Evolutionary conservation across 768 basidiomycete genomes (phyloP), one percentile per base, ranked within the genome.

Genomic region (Leccinum rimulosum): DNA sequence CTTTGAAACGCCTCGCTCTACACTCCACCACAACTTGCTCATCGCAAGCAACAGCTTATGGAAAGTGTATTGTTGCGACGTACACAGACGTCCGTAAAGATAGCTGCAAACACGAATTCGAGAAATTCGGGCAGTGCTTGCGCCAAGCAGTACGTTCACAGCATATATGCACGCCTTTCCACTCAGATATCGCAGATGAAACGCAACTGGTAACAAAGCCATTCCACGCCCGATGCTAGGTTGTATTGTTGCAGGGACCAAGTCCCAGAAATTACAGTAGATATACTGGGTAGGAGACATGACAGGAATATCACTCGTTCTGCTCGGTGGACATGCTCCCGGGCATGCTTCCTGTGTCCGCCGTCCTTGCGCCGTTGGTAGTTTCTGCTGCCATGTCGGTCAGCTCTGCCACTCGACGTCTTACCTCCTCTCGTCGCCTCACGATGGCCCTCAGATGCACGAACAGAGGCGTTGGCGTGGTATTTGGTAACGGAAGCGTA

Each of bases 41-140:
- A 9, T 61, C 78, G 7, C 83, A 94, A 68, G 94, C 95, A 28
- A 73, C 84, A 4, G 78, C 75, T 6, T 99, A 99, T 70, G 96
- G 93, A 25, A 88, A 88, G 77, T 99, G 96, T 74, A 86, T 98
- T 50, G 77, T 89, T 30, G 82, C 84, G 2, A 83, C 83, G 4
- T 96, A 97, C 73, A 84, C 84, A 30, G 96, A 98, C 61, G 88
- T 93, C 6, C 83, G 78, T 60, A 89, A 89, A 71, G 91, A 92
- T 65, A 83, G 85, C 65, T 99, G 96, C 76, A 84, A 84, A 53
- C 81, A 82, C 2, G 93, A 98, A 73, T 98, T 97, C 61, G 78
- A 78, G 12, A 84, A 83, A 62, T 99, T 98, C 73, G 88, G 86
- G 43, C 78, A 82, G 33, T 99, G 96, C 72, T 74, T 99, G 33